These are phyloP conservation scores for Serendipita sp. DNA, from an alignment of 1,284 basidiomycete species.

Conservation along the genomic window DNA sequence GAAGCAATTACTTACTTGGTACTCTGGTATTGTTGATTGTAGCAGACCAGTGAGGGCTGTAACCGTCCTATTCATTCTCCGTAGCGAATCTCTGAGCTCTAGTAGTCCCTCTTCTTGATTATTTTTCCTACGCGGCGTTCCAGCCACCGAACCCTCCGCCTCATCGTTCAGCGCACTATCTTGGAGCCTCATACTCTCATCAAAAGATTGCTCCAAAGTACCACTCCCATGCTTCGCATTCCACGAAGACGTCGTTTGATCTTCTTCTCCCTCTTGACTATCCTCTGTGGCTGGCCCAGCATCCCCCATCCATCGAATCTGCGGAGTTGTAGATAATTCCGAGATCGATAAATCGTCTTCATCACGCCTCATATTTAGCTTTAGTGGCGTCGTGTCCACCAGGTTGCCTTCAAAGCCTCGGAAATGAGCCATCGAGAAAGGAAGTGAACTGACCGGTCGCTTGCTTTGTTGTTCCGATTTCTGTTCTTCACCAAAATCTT, in stretches of 20 bases:
- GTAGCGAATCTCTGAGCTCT: background rate
- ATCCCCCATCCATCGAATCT: conserved; percentile 4
- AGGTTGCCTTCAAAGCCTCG: background rate
- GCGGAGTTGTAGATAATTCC: background rate
- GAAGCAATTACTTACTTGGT: background rate
- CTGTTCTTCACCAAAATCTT: background rate
- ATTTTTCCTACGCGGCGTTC: background rate
- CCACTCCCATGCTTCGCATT: background rate
- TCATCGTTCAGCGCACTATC: background rate
- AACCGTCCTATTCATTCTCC: background rate
- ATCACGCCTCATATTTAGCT: background rate
- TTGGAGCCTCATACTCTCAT: background rate
- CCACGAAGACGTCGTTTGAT: background rate
- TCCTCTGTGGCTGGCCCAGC: background rate
- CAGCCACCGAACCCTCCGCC: background rate
- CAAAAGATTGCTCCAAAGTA: background rate
- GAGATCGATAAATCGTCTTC: background rate
- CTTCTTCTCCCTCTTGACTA: background rate
- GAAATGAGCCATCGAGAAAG: background rate
- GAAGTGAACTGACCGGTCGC: background rate
- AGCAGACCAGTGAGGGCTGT: background rate
- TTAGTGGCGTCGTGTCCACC: background rate
- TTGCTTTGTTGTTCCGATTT: conserved; percentile 6
- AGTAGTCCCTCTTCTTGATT: background rate
- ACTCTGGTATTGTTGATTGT: background rate